These are phyloP conservation scores for Arabidopsis arenosa DNA, from an alignment of 345 rosid genomes.

Conservation along the genomic window DNA sequence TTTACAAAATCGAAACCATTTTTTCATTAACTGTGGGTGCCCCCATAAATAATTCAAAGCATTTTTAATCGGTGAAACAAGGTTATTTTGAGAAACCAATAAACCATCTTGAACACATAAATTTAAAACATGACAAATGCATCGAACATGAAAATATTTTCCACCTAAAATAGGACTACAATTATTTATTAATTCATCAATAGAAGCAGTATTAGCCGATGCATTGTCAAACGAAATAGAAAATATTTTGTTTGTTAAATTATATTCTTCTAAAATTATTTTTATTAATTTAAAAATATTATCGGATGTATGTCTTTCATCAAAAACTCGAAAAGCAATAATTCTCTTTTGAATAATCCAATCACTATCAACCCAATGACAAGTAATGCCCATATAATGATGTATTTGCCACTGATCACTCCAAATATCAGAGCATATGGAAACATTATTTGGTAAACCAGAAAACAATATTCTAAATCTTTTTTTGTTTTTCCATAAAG, in stretches of 20 bases:
- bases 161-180: constrained; percentile 14
- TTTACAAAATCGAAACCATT: constrained; percentile 6
- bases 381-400: constrained; percentile 15
- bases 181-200: constrained; percentile 14
- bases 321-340: constrained; percentile 18
- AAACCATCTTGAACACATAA: constrained; percentile 7
- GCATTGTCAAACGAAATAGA: constrained; percentile 14
- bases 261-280: constrained; percentile 4
- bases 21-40: not conserved
- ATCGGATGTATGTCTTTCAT: constrained; percentile 7
- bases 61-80: not conserved
- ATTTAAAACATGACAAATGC: constrained; percentile 1
- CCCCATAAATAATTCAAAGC: constrained; percentile 9
- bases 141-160: constrained; percentile 16
- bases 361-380: constrained; percentile 5
- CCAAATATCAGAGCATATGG: constrained; percentile 11
- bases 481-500: not conserved
- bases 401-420: constrained; percentile 17
- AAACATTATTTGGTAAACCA: not conserved
- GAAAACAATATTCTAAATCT: not conserved
- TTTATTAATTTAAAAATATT: constrained; percentile 6
- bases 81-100: not conserved
- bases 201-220: not conserved
- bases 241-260: constrained; percentile 7
- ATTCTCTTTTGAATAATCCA: constrained; percentile 1